Evolutionary conservation across 2,329 filamentous ascomycete species (phyloP), one percentile per base, ranked within the genome.

Genomic region (Trichoderma atrobrunneum): DNA sequence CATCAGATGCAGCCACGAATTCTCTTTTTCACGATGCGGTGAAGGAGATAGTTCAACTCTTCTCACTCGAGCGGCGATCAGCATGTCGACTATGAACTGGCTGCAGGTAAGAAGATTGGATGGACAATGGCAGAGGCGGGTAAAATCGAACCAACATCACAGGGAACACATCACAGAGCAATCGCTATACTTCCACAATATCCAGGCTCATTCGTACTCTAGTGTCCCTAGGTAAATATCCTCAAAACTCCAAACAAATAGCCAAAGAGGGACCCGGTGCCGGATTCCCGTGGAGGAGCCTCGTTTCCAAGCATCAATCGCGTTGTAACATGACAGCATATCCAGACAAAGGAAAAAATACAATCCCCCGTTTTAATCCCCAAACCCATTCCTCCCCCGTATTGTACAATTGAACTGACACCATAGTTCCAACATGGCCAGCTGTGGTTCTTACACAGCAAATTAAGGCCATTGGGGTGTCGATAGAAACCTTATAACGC

Each of bases 201-300:
- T 62, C 39, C 57, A 61, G 28, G 36, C 72, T 74, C 70, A 75
- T 75, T 76, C 65, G 75, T 74, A 76, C 74, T 75, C 67, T 73
- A 72, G 73, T 61, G 64, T 66, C 72, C 67, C 73, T 72, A 74
- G 74, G 73, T 61, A 73, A 73, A 56, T 30, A 56, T 62, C 65
- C 54, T 73, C 64, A 36, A n/a, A 74, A 74, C 73, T 72, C 64
- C 74, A 48, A 67, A 63, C 71, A 51, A 65, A 66, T 64, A 59
- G 72, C 54, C 57, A 60, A 54, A 57, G 32, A 63, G 63, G 63
- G 63, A 39, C 5, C 63, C 56, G 39, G 18, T 57, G 56, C 43
- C 43, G 26, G 39, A 59, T 59, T 68, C 70, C 63, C 63, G 32
- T 60, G n/a, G 57, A 32, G 26, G 63, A 48, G 61, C 61, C 59